Evolutionary conservation across 257 asterid species (phyloP).

Genomic region (Fraxinus quadrangulata): DNA sequence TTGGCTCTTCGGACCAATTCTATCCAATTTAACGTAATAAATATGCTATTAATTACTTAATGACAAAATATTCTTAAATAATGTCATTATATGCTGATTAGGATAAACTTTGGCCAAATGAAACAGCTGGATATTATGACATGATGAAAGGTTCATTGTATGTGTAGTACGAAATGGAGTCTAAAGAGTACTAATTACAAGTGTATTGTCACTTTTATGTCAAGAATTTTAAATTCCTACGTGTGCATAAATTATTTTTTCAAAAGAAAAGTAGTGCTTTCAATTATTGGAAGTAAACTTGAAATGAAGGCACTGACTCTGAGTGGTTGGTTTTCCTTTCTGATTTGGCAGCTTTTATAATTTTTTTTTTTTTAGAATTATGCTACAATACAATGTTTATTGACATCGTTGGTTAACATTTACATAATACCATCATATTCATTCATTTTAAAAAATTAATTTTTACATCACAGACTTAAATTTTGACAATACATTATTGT

Average conservation of each 20-base stretch:
- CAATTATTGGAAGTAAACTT: not conserved
- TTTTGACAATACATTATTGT: too few relatives aligned
- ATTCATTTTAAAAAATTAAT: too few relatives aligned
- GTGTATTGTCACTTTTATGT: constrained; percentile 22
- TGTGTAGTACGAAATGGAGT: constrained; percentile 26
- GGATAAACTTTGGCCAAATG: not conserved
- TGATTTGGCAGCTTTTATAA: too few relatives aligned
- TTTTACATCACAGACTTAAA: too few relatives aligned
- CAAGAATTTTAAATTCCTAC: constrained; percentile 23
- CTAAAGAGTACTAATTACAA: constrained; percentile 20
- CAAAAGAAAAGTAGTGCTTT: constrained; percentile 17
- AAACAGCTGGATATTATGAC: not conserved
- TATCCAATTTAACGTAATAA: too few relatives aligned
- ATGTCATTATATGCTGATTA: not conserved
- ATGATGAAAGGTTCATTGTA: constrained; percentile 38
- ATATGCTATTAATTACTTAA: too few relatives aligned
- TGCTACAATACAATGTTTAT: too few relatives aligned
- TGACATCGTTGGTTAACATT: too few relatives aligned
- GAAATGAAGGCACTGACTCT: not conserved
- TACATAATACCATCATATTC: too few relatives aligned
- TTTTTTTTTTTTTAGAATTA: too few relatives aligned
- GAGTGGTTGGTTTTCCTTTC: not conserved
- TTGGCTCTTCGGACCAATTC: too few relatives aligned
- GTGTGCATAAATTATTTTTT: constrained; percentile 26
- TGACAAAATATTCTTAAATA: too few relatives aligned